Evolutionary conservation across 371 early-diverging fungal genomes (phyloP).

Genomic region (Rhizopus microsporus): DNA sequence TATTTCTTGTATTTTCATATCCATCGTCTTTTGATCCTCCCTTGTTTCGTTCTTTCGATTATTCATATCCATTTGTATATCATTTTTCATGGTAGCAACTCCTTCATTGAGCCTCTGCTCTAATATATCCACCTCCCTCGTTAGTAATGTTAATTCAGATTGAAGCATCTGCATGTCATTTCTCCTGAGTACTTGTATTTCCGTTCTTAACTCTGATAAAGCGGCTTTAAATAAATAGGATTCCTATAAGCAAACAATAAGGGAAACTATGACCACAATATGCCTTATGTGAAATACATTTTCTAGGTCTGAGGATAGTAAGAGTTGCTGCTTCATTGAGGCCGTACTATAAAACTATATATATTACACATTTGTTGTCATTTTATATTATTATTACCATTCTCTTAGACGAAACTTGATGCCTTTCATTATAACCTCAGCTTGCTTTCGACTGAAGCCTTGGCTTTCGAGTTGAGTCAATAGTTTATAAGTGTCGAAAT

Average conservation of each 20-base stretch:
- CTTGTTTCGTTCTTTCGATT: conserved; percentile 84
- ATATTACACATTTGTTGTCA: not conserved
- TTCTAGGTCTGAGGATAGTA: conserved; percentile 55
- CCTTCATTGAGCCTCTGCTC: conserved; percentile 77
- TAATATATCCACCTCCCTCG: conserved; percentile 79
- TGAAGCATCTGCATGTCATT: conserved; percentile 82
- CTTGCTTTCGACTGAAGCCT: conserved; percentile 68
- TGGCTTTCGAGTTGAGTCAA: conserved; percentile 58
- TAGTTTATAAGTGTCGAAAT: conserved; percentile 70
- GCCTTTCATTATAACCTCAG: conserved; percentile 69
- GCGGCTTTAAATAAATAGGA: conserved; percentile 79
- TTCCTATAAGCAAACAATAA: conserved; percentile 31
- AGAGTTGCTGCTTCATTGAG: conserved; percentile 23
- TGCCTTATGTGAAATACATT: conserved; percentile 27
- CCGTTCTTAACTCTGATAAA: conserved; percentile 82
- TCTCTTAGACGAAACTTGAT: conserved; percentile 65
- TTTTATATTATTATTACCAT: conserved; percentile 17
- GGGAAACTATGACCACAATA: not conserved
- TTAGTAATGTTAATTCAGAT: conserved; percentile 72
- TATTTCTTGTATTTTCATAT: conserved; percentile 84
- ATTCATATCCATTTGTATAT: conserved; percentile 89
- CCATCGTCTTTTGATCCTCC: conserved; percentile 77
- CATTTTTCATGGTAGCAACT: conserved; percentile 76
- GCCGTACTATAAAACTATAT: conserved; percentile 16
- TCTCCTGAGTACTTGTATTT: conserved; percentile 82